These are phyloP conservation scores for Garcia nutans DNA, from an alignment of 345 rosid species.

Conservation along the genomic window DNA sequence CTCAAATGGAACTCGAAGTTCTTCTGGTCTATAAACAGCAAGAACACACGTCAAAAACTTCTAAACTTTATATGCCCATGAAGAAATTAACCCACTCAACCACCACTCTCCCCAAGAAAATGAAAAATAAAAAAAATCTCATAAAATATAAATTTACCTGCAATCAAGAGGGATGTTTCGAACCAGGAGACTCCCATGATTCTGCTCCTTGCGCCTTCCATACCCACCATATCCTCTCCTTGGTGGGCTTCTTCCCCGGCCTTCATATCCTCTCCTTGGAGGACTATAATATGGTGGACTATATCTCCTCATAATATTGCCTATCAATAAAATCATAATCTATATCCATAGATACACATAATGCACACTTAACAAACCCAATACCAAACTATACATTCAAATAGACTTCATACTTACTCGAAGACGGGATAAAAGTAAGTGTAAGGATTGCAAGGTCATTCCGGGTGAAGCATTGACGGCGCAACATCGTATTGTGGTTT, in stretches of 20 bases:
- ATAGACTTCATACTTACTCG: too few species aligned
- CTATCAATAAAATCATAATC: conserved; percentile 5
- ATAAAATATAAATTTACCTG: conserved; percentile 44
- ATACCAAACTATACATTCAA: too few species aligned
- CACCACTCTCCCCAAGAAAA: neutral
- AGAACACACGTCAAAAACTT: neutral
- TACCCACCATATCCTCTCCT: conserved; percentile 68
- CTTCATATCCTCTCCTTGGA: conserved; percentile 90
- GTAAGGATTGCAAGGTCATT: too few species aligned
- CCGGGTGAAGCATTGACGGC: too few species aligned
- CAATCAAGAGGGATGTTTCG: conserved; percentile 93
- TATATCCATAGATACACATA: neutral
- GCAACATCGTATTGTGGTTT: too few species aligned
- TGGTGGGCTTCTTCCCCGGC: conserved; percentile 72
- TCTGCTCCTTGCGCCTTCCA: conserved; percentile 75
- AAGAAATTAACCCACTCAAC: neutral
- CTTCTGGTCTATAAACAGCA: conserved; percentile 67
- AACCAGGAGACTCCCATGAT: conserved; percentile 80
- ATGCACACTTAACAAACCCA: neutral
- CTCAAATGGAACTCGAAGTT: conserved; percentile 80
- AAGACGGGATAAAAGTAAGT: too few species aligned
- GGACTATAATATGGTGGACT: conserved; percentile 79
- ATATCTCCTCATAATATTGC: conserved; percentile 72
- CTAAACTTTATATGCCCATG: neutral
- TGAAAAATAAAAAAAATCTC: neutral